Evolutionary conservation across 805 yeast genomes (phyloP), one percentile per base, ranked within the genome.

Genomic region (Barnettozyma wickerhamii): DNA sequence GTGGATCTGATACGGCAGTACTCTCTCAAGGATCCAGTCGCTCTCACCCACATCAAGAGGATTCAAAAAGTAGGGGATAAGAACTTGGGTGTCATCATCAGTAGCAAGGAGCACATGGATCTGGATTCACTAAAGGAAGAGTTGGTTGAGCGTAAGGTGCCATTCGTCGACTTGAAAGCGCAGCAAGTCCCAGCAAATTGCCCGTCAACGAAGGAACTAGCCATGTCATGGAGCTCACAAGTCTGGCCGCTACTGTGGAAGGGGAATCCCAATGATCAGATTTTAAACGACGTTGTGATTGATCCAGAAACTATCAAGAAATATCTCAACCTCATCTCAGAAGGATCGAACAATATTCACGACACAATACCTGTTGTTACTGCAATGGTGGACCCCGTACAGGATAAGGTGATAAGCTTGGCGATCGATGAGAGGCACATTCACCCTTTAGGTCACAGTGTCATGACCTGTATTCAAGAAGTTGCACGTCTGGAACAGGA

Each of bases 191-290:
- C 97, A 0, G 53, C 53, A 19, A 69, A 68, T 41, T 72, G 75
- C n/a, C 95, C 97, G 0, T 68, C 73, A 5, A 78, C 87, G 4
- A 84, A 81, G 49, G 88, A 81, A n/a, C 59, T 77, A 13, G 73
- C 83, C 18, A 43, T 61, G 1, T 65, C 67, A 31, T 90, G 96
- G 96, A 74, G 89, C 3, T 41, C 60, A 4, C 49, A 64, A 14
- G 75, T 72, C 49, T 91, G 98, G 99, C 98, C 98, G 0, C 64
- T 87, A 40, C 71, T 87, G 30, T 93, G 98, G 98, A 81, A 89
- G 50, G 98, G 98, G 0, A 88, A 90, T 55, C 95, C 95, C 0
- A 70, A 79, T 50, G 78, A 80, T 44, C 93, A 84, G 53, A 74
- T 74, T 24, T 60, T 87, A 30, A 78, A 81, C 21, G 78, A 75